Evolutionary conservation across 164 flowering plant species (phyloP), one percentile per base, ranked within the genome.

Genomic region (Echeveria elegans): DNA sequence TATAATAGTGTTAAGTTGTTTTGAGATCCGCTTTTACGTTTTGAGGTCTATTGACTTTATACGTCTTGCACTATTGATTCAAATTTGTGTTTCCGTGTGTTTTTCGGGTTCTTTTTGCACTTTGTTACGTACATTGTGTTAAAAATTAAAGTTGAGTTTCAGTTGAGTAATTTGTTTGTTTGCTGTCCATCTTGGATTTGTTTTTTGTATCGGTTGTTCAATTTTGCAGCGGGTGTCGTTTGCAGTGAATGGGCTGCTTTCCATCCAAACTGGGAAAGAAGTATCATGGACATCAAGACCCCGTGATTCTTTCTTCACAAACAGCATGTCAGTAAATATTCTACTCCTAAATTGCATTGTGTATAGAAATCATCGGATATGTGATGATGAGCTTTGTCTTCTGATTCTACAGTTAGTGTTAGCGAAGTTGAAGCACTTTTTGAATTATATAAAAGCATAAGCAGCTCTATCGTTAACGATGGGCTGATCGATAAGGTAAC

Each of bases 351-450:
- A n/a, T n/a, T n/a, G n/a, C n/a, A n/a, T 38, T 38, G 6, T 38
- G 8, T 4, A 14, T 38, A 38, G 16, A 23, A 52, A 6, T 10
- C 28, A 23, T 23, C 18, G 4, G 15, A 2, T 15, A 12, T 43
- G 47, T 43, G 8, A 23, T 52, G 58, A 52, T 10, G 26, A 52
- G 26, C 16, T 16, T 28, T 18, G 12, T 56, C 15, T 62, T 34
- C 9, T 62, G 24, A 36, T 32, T 61, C 12, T 36, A 10, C 41
- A 62, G 65, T 62, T 62, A 62, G 65, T 34, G 65, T 62, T 62
- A 62, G 65, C 16, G 65, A 62, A 62, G 65, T 62, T 32, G 65
- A 62, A 62, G 65, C 65, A 15, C 65, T 62, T 32, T 62, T 62
- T 34, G 65, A 62, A n/a, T 36, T 62, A 34, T 62, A 62, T 36